Evolutionary conservation across 495 filamentous ascomycete genomes (phyloP).

Genomic region (Geopyxis carbonaria): DNA sequence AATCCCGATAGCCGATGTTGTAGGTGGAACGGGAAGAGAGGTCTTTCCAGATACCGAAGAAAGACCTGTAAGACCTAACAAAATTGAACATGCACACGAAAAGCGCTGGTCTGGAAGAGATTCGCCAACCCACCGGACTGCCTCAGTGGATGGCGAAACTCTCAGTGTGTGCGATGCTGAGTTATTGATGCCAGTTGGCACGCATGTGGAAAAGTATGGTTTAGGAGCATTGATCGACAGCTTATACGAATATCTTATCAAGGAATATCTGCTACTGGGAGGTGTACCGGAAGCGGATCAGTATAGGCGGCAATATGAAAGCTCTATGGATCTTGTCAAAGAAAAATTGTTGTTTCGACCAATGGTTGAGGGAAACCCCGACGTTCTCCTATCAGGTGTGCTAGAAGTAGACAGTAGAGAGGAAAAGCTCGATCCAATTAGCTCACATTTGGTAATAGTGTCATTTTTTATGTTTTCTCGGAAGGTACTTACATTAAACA

Average conservation of each 20-base stretch:
- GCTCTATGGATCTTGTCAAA: conserved; percentile 48
- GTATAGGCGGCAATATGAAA: conserved; percentile 68
- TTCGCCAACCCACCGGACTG: no score
- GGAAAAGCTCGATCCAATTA: no score
- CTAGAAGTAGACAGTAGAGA: no score
- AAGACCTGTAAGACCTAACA: no score
- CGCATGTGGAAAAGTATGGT: conserved; percentile 35
- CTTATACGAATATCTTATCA: conserved; percentile 89
- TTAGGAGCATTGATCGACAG: conserved; percentile 80
- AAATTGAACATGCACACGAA: no score
- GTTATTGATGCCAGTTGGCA: no score
- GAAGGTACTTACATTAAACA: no score
- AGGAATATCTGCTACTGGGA: conserved; percentile 52
- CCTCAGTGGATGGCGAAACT: no score
- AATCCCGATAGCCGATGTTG: neutral
- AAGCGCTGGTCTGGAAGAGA: no score
- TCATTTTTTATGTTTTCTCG: no score
- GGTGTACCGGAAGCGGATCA: conserved; percentile 48
- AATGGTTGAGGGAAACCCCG: conserved; percentile 42
- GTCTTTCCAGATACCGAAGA: neutral
- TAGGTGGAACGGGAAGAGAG: conserved; percentile 3
- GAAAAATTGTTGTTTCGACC: conserved; percentile 60
- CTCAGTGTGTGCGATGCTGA: no score
- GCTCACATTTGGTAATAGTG: conserved; percentile 20
- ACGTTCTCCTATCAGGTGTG: conserved; percentile 62